Evolutionary conservation across 345 rosid genomes (phyloP).

Genomic region (Pistacia atlantica): DNA sequence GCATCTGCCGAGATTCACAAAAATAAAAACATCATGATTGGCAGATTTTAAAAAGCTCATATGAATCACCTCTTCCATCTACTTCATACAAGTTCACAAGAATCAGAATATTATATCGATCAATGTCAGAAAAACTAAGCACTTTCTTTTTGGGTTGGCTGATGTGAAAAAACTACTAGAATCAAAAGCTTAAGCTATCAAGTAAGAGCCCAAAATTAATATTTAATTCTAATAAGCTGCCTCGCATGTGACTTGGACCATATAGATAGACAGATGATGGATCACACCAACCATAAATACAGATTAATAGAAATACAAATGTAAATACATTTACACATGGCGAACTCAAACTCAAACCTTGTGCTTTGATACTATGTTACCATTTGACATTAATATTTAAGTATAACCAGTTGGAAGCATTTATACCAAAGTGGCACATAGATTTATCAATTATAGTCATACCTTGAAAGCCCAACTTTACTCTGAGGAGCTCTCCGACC

Average conservation of each 20-base stretch:
- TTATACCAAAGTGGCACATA: slow-evolving; percentile 1
- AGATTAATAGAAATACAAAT: too few species aligned
- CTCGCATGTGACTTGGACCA: too few species aligned
- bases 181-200: too few species aligned
- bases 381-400: too few species aligned
- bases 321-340: too few species aligned
- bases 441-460: slow-evolving; percentile 11
- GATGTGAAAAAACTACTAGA: too few species aligned
- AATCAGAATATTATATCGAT: not conserved
- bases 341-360: too few species aligned
- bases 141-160: not conserved
- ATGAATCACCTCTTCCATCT: not conserved
- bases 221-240: too few species aligned
- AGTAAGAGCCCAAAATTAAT: too few species aligned
- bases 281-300: too few species aligned
- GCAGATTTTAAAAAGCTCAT: not conserved
- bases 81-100: slow-evolving; percentile 15
- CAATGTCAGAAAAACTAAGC: not conserved
- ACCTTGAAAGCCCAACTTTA: slow-evolving; percentile 76
- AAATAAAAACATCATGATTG: slow-evolving; percentile 1
- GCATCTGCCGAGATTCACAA: slow-evolving; percentile 49
- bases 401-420: not conserved
- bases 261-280: too few species aligned
- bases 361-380: too few species aligned
- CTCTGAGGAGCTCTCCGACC: slow-evolving; percentile 49